Evolutionary conservation across 495 filamentous ascomycete genomes (phyloP).

Genomic region (Trichoderma reesei): DNA sequence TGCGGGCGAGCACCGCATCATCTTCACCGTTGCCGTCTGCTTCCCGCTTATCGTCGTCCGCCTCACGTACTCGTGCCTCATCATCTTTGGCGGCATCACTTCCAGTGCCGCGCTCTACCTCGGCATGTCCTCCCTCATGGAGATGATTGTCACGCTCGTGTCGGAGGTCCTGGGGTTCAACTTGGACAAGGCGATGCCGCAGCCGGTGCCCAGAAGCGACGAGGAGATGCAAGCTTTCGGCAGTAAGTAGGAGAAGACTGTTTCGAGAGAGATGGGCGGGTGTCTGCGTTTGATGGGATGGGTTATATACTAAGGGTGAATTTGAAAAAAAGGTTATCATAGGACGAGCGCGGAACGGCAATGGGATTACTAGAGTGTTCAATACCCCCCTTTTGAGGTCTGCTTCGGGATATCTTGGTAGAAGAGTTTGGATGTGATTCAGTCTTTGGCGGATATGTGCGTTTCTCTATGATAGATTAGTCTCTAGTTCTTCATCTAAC

Average conservation of each 20-base stretch:
- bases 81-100: slow-evolving; percentile 18
- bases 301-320: background rate
- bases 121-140: slow-evolving; percentile 28
- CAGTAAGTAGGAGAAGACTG: slow-evolving; percentile 1
- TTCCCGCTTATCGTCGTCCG: slow-evolving; percentile 32
- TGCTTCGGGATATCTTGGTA: background rate
- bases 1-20: slow-evolving; percentile 25
- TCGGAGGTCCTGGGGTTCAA: slow-evolving; percentile 26
- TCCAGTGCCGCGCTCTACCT: slow-evolving; percentile 20
- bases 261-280: background rate
- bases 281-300: background rate
- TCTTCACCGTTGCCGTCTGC: slow-evolving; percentile 22
- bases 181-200: background rate
- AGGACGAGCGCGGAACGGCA: slow-evolving; percentile 1
- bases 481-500: background rate
- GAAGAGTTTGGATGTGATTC: background rate
- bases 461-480: background rate
- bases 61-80: slow-evolving; percentile 23
- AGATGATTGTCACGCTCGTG: slow-evolving; percentile 26
- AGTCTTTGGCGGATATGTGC: background rate
- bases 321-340: background rate
- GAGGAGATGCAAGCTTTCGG: slow-evolving; percentile 1
- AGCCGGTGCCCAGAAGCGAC: background rate
- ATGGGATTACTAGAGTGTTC: background rate
- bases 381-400: background rate